Base-by-base conservation (phyloP, 257 asterid genomes). In the Forsythia suspensa region DNA sequence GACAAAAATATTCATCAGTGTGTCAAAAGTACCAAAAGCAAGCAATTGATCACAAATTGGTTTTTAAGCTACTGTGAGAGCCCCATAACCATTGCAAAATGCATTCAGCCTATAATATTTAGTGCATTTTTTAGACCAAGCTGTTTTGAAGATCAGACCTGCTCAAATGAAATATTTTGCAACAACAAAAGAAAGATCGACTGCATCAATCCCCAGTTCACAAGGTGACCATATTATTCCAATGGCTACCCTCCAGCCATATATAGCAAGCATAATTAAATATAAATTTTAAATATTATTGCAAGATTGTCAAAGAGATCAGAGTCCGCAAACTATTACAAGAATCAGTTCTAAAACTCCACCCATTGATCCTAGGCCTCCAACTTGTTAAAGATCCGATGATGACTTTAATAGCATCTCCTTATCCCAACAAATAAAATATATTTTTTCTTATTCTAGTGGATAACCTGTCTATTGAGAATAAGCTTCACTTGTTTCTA, bases 191-290 rank as follows among this genome's bases (percentile, higher is more conserved):
- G 37, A 18, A 15, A 24, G 8, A 59, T 16, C 13, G 43, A 44
- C 48, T n/a, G 51, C 68, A 38, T 16, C 11, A 67, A 16, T 46
- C 74, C 40, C 55, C 29, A 9, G 55, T 21, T 55, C 65, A 63
- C n/a, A 9, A 75, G 70, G 37, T 72, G 36, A 63, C 59, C 16
- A 73, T 42, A 57, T 70, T 13, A 76, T 42, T 74, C 43, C 59
- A 59, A 43, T 29, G 57, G 36, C 52, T 52, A 63, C 39, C 75
- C 69, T 42, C 72, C 21, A 41, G 52, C 80, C 73, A 76, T 61
- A 57, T 18, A 18, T 9, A 67, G 18, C 12, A 65, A 37, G 69
- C 69, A 21, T 63, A 63, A 63, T 6, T 63, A 24, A 10, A 63
- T 8, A 8, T 63, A 9, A 2, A 24, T 8, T 63, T 63, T 9